phyloP scores from a whole-genome alignment of 495 filamentous ascomycete species.

The Penicillium pulvis region DNA sequence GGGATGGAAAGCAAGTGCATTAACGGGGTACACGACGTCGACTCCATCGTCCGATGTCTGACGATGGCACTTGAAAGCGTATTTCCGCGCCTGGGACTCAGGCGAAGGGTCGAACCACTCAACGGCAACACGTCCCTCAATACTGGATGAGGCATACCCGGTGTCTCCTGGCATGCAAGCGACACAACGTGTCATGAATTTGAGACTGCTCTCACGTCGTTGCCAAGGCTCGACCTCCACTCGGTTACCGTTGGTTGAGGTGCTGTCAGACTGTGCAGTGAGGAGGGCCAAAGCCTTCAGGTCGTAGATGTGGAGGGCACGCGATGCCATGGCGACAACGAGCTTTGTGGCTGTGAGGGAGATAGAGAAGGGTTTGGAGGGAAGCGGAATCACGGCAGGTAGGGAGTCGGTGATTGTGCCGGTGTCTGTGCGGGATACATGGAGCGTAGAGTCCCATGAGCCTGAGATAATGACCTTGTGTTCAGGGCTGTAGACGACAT shows the following conservation, averaged over 20 bases:
- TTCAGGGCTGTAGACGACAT: constrained; percentile 75
- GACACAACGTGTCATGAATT: constrained; percentile 92
- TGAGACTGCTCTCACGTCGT: constrained; percentile 83
- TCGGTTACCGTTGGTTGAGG: constrained; percentile 34
- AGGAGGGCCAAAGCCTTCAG: constrained; percentile 63
- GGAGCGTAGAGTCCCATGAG: constrained; percentile 90
- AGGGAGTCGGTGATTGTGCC: constrained; percentile 43
- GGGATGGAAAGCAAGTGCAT: constrained; percentile 91
- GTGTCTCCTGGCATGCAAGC: constrained; percentile 96
- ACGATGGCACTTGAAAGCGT: constrained; percentile 98
- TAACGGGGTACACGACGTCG: constrained; percentile 94
- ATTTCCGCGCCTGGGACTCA: constrained; percentile 86
- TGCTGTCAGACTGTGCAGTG: constrained; percentile 49
- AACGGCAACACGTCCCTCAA: constrained; percentile 92
- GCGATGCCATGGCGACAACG: constrained; percentile 94
- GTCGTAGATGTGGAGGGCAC: constrained; percentile 90
- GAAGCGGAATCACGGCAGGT: constrained; percentile 65
- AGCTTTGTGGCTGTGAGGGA: constrained; percentile 79
- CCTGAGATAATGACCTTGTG: constrained; percentile 81
- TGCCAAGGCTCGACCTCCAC: constrained; percentile 80
- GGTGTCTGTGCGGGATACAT: constrained; percentile 67
- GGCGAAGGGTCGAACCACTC: constrained; percentile 94
- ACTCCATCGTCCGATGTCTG: constrained; percentile 64
- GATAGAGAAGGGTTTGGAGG: constrained; percentile 84
- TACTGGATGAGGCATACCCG: constrained; percentile 84